phyloP scores from a whole-genome alignment of 176 grass and related monocot genomes.

The Rhipidocladum racemiflorum region DNA sequence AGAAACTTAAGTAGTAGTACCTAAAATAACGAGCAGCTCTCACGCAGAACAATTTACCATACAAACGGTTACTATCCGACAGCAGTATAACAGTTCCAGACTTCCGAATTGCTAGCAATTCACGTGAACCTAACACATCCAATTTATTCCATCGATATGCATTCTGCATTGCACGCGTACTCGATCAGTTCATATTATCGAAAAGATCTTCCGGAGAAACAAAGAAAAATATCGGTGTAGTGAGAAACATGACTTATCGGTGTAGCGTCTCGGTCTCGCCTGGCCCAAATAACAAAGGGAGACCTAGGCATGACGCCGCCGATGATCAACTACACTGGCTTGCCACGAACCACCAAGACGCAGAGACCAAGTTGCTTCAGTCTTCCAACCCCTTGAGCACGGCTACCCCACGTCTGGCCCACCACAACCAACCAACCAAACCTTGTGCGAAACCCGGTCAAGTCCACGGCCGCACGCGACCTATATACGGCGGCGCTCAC shows the following conservation, averaged over 20 bases:
- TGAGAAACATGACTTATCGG: background rate
- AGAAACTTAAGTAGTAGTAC: background rate
- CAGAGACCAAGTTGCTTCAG: background rate
- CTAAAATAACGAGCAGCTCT: background rate
- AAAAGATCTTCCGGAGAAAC: background rate
- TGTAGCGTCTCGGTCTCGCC: background rate
- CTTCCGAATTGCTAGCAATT: background rate
- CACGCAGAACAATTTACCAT: background rate
- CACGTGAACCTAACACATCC: background rate
- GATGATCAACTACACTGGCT: background rate
- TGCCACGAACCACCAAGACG: background rate
- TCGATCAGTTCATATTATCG: background rate
- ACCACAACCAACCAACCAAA: background rate
- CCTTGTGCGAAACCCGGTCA: background rate
- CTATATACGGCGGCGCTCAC: slow-evolving; percentile 7
- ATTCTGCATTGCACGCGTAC: background rate
- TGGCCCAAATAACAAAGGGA: background rate
- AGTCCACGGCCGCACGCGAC: background rate
- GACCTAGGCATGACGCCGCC: background rate
- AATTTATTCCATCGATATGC: no score
- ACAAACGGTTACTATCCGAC: no score
- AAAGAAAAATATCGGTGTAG: background rate
- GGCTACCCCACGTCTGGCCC: background rate
- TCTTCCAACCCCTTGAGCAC: background rate
- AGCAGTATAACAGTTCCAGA: no score